Base-by-base conservation (phyloP, 2,329 filamentous ascomycete species). In the Cadophora malorum region DNA sequence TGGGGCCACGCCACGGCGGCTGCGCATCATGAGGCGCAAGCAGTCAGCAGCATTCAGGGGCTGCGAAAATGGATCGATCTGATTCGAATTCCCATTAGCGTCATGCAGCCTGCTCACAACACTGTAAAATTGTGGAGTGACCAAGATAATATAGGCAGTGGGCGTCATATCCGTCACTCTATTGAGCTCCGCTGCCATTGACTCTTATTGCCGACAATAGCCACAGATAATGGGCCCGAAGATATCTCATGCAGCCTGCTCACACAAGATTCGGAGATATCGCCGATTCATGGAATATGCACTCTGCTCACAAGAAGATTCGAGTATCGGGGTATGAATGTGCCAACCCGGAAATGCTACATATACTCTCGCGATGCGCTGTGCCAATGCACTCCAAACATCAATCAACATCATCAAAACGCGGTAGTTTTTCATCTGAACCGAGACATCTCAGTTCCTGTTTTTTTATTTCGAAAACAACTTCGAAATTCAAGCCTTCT, bases 71-170 rank as follows among this genome's bases (percentile, higher is more conserved):
- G 41, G 41, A 14, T 1, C 14, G 41, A 14, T 45, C 19, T 45
- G 12, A 45, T 45, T 45, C 41, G 41, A 45, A 6, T 6, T 45
- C 41, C 16, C 41, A 45, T 72, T 79, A 77, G 76, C 65, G 69
- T 75, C 70, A 79, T 80, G 79, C 78, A 79, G 67, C 67, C 75
- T 77, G 78, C 78, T 67, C 64, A 61, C 56, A 41, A 33, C 58
- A 45, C 12, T 45, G 41, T 1, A 14, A 2, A 45, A 16, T 16
- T 5, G 4, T 16, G 41, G 10, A 3, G 7, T 10, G 16, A 19
- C 6, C 35, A 38, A 38, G 14, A 38, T 14, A 7, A 38, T 14
- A 38, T 38, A 3, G 14, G 14, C 2, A 10, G 35, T 38, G 35
- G 3, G 8, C 35, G 12, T 14, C 35, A 38, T 14, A 38, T 38